Base-by-base conservation (phyloP, 495 filamentous ascomycete genomes). In the Neurospora tetrasperma region DNA sequence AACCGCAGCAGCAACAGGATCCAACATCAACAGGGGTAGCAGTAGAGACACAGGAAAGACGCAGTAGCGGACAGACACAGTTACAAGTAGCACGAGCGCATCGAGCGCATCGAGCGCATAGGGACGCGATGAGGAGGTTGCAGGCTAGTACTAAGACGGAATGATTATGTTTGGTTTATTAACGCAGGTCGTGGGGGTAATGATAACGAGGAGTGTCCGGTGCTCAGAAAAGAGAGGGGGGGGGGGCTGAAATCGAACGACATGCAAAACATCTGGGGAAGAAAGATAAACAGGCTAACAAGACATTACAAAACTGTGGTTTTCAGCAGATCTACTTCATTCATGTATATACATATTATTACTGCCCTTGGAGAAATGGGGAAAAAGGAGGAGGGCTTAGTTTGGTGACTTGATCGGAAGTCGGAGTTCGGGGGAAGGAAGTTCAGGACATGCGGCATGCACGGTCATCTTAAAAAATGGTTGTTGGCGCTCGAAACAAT, bases 121-220 rank as follows among this genome's bases (percentile, higher is more conserved):
- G 91, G 70, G 90, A 95, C 73, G 93, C 92, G 1, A 86, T 98
- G 87, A 84, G 93, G 75, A 88, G 86, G 79, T 91, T 98, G 90
- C 95, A 97, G 82, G 87, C 89, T 27, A 84, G 84, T 23, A 91
- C 54, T 1, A 66, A 38, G 54, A 27, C 54, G 27, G 27, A 66
- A 9, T 66, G 54, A 66, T 35, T 91, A 77, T 84, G 84, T 71
- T 75, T 73, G 71, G 74, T 41, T 74, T 12, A 46, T 4, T 4
- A 59, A 59, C 27, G 20, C 2, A 27, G 10, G 78, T 43, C 38
- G 41, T 14, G 14, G 39, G 62, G 62, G 4, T 69, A 16, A 69
- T 38, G 71, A 27, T 72, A 20, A 42, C 40, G 18, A 31, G 23
- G 46, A 48, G 44, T 11, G 44, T 20, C 44, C n/a, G 44, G n/a